Percentiles rank a stretch among this genome's conserved stretches.
These are phyloP conservation scores for Leishmania major DNA, from an alignment of 208 protist genomes.

Conservation along the genomic window DNA sequence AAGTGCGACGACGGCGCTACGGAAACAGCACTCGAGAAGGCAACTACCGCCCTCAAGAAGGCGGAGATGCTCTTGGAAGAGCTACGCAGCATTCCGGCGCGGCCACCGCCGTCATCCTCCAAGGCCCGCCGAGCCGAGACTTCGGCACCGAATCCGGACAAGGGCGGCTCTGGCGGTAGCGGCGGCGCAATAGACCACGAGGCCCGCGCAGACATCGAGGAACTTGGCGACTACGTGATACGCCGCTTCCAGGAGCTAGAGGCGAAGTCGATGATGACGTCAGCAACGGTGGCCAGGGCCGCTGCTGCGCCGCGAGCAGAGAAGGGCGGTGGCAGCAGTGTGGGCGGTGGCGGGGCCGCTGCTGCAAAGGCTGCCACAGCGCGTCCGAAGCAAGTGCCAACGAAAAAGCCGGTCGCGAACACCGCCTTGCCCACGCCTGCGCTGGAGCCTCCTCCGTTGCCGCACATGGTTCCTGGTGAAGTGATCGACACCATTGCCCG, in stretches of 20 bases:
- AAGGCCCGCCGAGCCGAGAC: slow-evolving; percentile 11
- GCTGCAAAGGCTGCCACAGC: not conserved
- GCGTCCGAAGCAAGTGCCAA: not conserved
- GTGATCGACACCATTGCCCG: slow-evolving; percentile 72
- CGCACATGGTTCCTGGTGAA: slow-evolving; percentile 7
- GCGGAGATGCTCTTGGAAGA: slow-evolving; percentile 32
- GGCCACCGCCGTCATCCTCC: not conserved
- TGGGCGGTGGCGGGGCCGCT: not conserved
- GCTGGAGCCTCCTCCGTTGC: slow-evolving; percentile 5
- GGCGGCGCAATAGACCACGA: slow-evolving; percentile 46
- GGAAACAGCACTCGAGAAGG: slow-evolving; percentile 29
- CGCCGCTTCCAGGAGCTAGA: slow-evolving; percentile 69
- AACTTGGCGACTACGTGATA: slow-evolving; percentile 73
- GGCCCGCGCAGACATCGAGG: slow-evolving; percentile 72
- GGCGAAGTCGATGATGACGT: slow-evolving; percentile 13
- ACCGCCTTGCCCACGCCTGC: not conserved
- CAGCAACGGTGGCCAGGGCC: slow-evolving; percentile 3
- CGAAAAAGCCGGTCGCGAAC: slow-evolving; percentile 8
- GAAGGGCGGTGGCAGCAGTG: not conserved
- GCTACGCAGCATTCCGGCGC: slow-evolving; percentile 8
- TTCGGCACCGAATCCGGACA: slow-evolving; percentile 1
- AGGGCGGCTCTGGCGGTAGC: not conserved
- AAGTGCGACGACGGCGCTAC: slow-evolving; percentile 1
- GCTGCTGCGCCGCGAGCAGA: slow-evolving; percentile 3
- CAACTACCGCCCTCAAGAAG: slow-evolving; percentile 36